Evolutionary conservation across 352 stramenopile species (phyloP).

Genomic region (Globisporangium cederbergense): DNA sequence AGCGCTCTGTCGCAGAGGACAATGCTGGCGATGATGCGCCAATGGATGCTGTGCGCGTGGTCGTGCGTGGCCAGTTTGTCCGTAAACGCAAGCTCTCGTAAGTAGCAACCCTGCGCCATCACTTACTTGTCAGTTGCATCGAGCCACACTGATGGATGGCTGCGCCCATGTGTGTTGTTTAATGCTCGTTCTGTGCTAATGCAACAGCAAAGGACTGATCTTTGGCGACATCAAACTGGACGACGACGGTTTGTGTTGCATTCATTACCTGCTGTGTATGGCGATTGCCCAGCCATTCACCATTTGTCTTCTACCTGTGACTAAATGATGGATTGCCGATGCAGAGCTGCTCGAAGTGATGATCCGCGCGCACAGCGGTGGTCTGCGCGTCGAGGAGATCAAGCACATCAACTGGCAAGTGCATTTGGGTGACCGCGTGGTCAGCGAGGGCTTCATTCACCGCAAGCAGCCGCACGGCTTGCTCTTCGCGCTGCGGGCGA

Average conservation of each 20-base stretch:
- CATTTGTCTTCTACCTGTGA: neutral
- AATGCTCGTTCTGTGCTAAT: neutral
- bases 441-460: constrained; percentile 34
- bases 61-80: constrained; percentile 62
- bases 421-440: constrained; percentile 68
- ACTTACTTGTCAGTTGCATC: neutral
- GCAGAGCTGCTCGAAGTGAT: constrained; percentile 82
- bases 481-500: constrained; percentile 49
- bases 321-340: neutral
- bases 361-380: constrained; percentile 57
- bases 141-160: neutral
- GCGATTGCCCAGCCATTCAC: neutral
- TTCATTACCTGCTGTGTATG: neutral
- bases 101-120: constrained; percentile 3
- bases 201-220: constrained; percentile 66
- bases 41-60: constrained; percentile 19
- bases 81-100: constrained; percentile 85
- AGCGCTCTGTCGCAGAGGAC: neutral
- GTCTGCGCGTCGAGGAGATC: constrained; percentile 57
- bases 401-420: constrained; percentile 79
- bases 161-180: constrained; percentile 7
- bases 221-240: constrained; percentile 78
- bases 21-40: neutral
- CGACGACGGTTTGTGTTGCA: constrained; percentile 40
- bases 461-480: constrained; percentile 43